Base-by-base conservation (phyloP, 2,329 filamentous ascomycete genomes). In the Paraconiothyrium sp. region DNA sequence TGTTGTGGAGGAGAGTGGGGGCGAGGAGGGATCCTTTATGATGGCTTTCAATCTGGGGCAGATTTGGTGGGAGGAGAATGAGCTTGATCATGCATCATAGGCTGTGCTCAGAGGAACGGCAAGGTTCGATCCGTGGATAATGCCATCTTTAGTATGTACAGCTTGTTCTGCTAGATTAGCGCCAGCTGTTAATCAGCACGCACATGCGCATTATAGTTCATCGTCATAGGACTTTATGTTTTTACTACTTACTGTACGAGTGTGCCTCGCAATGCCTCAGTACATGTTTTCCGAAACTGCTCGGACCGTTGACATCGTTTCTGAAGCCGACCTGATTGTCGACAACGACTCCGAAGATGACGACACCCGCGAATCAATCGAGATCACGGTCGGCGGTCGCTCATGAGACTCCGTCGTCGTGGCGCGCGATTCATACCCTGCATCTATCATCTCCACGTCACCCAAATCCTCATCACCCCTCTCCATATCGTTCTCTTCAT, bases 231-330 rank as follows among this genome's bases (percentile, higher is more conserved):
- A 30, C 27, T 1, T 6, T 2, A 30, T 30, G 27, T 6, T 30
- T 13, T 39, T 39, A 16, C 41, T 7, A 44, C 24, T 20, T 24
- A 22, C 39, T 20, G 14, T 4, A 24, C 3, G n/a, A 46, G 4
- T 10, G 3, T 24, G 20, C 35, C 35, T 20, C 7, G 11, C 9
- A 10, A 4, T 7, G 32, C 3, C 37, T 24, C 24, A 52, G 10
- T 22, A 44, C 14, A 43, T 20, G 50, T 75, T 75, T 20, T 73
- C 70, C 6, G 73, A 75, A 22, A 74, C 65, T 14, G 68, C 68
- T 43, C 71, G 65, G 43, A 69, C 32, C 20, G 60, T 58, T 0
- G 60, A 62, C 35, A 46, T 51, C 27, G 55, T 50, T 7, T 41
- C 35, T 14, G 58, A 57, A 20, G 44, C 32, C 5, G 60, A 54